Evolutionary conservation across 345 rosid genomes (phyloP).

Genomic region (Eucalyptus tenuipes): DNA sequence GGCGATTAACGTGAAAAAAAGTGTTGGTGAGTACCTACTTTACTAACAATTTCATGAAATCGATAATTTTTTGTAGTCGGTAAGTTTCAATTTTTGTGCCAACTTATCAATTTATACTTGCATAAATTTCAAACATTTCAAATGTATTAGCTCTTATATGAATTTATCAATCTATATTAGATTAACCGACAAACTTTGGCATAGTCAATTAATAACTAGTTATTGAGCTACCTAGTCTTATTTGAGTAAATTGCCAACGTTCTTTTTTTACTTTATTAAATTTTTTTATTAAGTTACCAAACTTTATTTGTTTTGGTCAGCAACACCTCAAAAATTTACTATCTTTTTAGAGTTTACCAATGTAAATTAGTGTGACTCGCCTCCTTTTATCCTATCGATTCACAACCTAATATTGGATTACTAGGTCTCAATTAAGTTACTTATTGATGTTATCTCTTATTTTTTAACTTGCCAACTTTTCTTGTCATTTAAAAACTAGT

Average conservation of each 20-base stretch:
- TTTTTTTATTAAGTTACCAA: not conserved
- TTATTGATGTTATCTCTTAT: not conserved
- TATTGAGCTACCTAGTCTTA: not conserved
- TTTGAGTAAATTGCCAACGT: not conserved
- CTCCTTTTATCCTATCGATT: not conserved
- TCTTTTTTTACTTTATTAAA: not conserved
- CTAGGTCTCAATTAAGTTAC: not conserved
- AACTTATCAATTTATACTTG: not conserved
- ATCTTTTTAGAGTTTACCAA: not conserved
- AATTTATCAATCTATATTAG: not conserved
- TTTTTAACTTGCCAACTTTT: not conserved
- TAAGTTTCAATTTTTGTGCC: not conserved
- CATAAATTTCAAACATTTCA: not conserved
- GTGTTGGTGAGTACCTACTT: not conserved
- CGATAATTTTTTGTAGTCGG: not conserved
- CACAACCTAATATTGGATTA: not conserved
- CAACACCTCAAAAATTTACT: not conserved
- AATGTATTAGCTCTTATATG: not conserved
- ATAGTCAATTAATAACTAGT: not conserved
- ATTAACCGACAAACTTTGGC: not conserved
- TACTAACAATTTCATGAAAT: not conserved
- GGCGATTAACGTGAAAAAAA: not conserved
- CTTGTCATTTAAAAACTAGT: not conserved
- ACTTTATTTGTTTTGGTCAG: not conserved
- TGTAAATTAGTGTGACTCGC: not conserved